These are phyloP conservation scores for Passiflora organensis DNA, from an alignment of 345 rosid genomes.

Conservation along the genomic window DNA sequence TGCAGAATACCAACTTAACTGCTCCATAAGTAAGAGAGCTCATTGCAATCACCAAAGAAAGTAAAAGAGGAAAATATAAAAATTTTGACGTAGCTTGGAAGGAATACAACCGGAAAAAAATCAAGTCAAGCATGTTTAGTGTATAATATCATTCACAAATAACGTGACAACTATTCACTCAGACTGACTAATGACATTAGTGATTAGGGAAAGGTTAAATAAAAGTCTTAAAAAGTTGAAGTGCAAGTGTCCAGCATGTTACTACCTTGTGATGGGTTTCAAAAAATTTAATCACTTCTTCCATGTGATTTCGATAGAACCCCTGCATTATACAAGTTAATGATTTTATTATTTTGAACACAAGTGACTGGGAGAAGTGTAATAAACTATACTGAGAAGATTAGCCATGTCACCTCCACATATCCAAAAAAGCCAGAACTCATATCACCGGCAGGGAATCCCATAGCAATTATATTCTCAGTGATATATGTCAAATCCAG, in stretches of 20 bases:
- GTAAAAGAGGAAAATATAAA: no score
- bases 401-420: constrained; percentile 52
- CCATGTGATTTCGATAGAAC: constrained; percentile 86
- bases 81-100: no score
- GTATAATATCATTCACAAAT: no score
- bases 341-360: neutral
- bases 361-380: constrained; percentile 1
- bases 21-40: no score
- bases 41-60: no score
- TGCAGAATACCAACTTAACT: no score
- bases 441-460: constrained; percentile 96
- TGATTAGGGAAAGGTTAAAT: neutral
- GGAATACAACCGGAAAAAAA: no score
- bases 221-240: neutral
- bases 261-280: constrained; percentile 83
- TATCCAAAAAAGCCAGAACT: constrained; percentile 87
- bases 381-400: constrained; percentile 7
- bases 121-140: no score
- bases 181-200: neutral
- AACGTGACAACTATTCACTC: no score
- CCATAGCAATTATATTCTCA: constrained; percentile 87
- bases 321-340: constrained; percentile 53
- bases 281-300: constrained; percentile 85
- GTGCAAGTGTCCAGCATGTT: neutral
- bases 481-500: constrained; percentile 80